Base-by-base conservation (phyloP, 2,329 filamentous ascomycete species). In the Paraphaeosphaeria sporulosa region DNA sequence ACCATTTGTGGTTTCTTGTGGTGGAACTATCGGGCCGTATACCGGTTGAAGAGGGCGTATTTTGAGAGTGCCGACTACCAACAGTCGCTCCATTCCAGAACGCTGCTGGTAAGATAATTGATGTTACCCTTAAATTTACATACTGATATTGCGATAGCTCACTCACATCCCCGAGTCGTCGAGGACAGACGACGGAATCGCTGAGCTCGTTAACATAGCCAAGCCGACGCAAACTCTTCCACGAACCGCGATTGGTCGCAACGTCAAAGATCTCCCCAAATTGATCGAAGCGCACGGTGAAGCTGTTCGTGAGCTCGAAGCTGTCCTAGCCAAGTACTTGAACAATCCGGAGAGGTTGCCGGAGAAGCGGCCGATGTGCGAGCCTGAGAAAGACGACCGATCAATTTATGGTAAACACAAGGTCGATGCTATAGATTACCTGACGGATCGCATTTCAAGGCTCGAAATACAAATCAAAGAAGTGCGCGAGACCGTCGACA, bases 391-490 rank as follows among this genome's bases (percentile, higher is more conserved):
- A 73, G 90, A 90, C 61, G 92, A 97, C 69, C 44, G 38, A 84
- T 85, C 0, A 89, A 87, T 65, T 84, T 58, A 89, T 27, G 86
- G 85, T 27, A 87, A 86, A n/a, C 86, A 90, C 59, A 94, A 92
- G 74, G 86, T 97, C 4, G 95, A 99, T 74, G 92, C 95, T 23
- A 97, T 99, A 71, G 93, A 97, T 65, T 98, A 97, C 72, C 83
- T 96, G 57, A 96, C 93, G 0, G 86, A 90, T 59, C 89, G 94
- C 17, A 96, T 98, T 71, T 87, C 87, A 63, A 85, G 89, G 54
- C 84, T 99, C 25, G 94, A 98, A 75, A 79, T 88, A 8, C 88
- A 94, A 69, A 93, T 99, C 78, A 92, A 90, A 71, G 88, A 95
- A 64, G 90, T 95, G 2, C 88, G 95, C 17, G 85, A 87, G 38